These are phyloP conservation scores for Dimocarpus longan DNA, from an alignment of 345 rosid species.

Conservation along the genomic window DNA sequence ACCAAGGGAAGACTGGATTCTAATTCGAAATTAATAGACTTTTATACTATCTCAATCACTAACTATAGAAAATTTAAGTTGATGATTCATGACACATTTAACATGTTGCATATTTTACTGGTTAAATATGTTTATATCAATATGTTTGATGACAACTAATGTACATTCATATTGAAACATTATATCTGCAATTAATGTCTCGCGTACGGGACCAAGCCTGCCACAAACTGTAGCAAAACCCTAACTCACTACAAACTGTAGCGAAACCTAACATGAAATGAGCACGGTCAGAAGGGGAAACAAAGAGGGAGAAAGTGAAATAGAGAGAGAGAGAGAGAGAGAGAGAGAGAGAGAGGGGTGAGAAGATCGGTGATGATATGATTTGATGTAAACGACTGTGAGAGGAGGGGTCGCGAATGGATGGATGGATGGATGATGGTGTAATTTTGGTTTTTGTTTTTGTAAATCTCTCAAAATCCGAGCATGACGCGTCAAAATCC, in stretches of 20 bases:
- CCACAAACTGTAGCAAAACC: background rate
- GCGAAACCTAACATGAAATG: slow-evolving; percentile 5
- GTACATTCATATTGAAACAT: too few relatives aligned
- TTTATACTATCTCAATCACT: too few relatives aligned
- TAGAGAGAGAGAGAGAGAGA: background rate
- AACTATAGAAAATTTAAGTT: too few relatives aligned
- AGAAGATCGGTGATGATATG: slow-evolving; percentile 9
- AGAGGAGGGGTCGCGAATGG: background rate
- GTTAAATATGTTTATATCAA: too few relatives aligned
- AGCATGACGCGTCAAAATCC: slow-evolving; percentile 56
- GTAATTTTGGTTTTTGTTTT: too few relatives aligned
- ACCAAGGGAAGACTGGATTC: too few relatives aligned
- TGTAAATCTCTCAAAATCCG: slow-evolving; percentile 36
- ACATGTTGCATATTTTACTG: too few relatives aligned
- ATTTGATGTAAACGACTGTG: slow-evolving; percentile 54
- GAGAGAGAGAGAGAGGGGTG: slow-evolving; percentile 11
- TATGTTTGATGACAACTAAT: too few relatives aligned
- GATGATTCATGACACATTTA: too few relatives aligned
- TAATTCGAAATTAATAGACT: too few relatives aligned
- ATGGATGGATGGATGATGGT: background rate
- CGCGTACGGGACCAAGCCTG: too few relatives aligned
- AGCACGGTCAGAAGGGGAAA: background rate
- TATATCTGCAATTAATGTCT: too few relatives aligned
- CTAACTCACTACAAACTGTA: background rate
- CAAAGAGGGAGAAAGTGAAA: background rate